phyloP scores from a whole-genome alignment of 1,284 basidiomycete species.

The Ganoderma multipileum region DNA sequence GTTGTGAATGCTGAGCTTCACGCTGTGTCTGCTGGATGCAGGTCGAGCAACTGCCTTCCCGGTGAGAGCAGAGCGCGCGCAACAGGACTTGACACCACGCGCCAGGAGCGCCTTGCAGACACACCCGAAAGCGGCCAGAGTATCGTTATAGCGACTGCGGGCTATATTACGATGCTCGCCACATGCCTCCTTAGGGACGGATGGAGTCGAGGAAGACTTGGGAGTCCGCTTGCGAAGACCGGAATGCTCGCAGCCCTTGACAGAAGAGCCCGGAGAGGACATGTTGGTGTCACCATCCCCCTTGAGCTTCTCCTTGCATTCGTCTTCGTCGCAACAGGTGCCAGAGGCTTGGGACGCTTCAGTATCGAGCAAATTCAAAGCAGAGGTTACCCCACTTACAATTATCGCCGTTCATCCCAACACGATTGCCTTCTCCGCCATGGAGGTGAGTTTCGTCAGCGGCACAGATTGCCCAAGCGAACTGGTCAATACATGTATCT shows the following conservation, averaged over 20 bases:
- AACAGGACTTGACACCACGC: constrained; percentile 39
- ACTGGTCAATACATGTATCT: constrained; percentile 39
- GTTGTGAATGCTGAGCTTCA: constrained; percentile 18
- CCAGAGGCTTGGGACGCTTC: constrained; percentile 3
- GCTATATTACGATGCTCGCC: constrained; percentile 39
- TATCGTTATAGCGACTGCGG: constrained; percentile 38
- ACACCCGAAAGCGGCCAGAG: constrained; percentile 40
- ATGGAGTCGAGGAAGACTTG: constrained; percentile 4
- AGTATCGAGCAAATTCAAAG: not conserved
- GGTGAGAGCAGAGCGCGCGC: constrained; percentile 21
- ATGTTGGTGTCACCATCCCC: not conserved
- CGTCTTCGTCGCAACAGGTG: constrained; percentile 22
- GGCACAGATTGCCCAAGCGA: constrained; percentile 40
- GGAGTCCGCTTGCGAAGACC: constrained; percentile 35
- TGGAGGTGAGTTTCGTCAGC: constrained; percentile 40
- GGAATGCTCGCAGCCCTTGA: constrained; percentile 16
- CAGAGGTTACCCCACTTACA: constrained; percentile 7
- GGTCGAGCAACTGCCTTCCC: constrained; percentile 20
- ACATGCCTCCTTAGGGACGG: constrained; percentile 36
- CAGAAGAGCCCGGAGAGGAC: not conserved
- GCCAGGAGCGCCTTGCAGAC: constrained; percentile 40
- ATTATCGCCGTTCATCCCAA: not conserved
- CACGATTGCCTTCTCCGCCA: not conserved
- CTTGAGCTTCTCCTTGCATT: not conserved
- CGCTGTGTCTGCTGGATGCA: constrained; percentile 20